Base-by-base conservation (phyloP, 202 grass and related monocot genomes). In the Panicum hallii region DNA sequence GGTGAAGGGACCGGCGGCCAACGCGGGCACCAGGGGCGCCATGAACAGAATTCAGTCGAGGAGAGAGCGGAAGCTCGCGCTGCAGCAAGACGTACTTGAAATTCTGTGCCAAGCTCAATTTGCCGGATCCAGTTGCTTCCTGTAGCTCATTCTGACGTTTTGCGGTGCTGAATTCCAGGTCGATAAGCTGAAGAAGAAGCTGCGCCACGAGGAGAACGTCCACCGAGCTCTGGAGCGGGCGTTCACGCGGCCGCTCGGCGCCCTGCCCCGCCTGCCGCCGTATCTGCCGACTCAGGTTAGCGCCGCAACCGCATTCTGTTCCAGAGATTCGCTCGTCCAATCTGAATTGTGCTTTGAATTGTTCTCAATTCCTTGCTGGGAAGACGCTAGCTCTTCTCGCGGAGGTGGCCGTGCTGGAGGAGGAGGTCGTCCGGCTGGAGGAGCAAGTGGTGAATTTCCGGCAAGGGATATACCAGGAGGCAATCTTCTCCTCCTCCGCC, bases 391-490 rank as follows among this genome's bases (percentile, higher is more conserved):
- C 94, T 60, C 94, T 99, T 60, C 88, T 99, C 2, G 97, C 97
- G 77, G 97, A 99, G 88, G 97, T 99, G 52, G 97, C 97, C 7
- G 93, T 99, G 58, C 75, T 99, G 84, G 97, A 99, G 52, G 97
- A 99, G 80, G 97, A 99, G 73, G 97, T 99, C 1, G 90, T 91
- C 50, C 87, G 93, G 48, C 90, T 99, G 11, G 97, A 99, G 94
- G 97, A 99, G 74, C 97, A 99, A 76, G 93, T 96, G 67, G 92
- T 99, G 19, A 99, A 91, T 85, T 97, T 99, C 80, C 85, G 97
- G 89, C 97, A 99, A 76, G 97, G 90, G 11, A 89, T 99, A 63
- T 99, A 91, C 84, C 91, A 97, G 88, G 97, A 99, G 87, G 97
- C 97, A 12, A 94, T 97, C 48, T 86, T 94, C 72, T 78, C 88